Evolutionary conservation across 768 basidiomycete species (phyloP).

Genomic region (Podaxis sp.): DNA sequence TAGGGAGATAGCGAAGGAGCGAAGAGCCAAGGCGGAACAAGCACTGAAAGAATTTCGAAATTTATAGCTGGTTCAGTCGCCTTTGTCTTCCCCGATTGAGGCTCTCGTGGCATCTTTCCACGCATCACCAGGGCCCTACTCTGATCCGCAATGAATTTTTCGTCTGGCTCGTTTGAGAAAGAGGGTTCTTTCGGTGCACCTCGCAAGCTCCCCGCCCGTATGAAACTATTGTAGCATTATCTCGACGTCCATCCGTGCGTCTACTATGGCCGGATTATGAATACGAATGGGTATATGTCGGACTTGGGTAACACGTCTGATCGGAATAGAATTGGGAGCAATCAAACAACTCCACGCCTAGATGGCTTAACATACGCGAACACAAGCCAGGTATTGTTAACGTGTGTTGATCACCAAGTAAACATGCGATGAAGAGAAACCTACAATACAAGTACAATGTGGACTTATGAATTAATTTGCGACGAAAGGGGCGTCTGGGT

Average conservation of each 20-base stretch:
- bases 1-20: slow-evolving; percentile 54
- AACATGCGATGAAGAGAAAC: neutral
- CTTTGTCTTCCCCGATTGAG: slow-evolving; percentile 24
- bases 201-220: neutral
- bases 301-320: slow-evolving; percentile 1
- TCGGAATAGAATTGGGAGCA: neutral
- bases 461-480: neutral
- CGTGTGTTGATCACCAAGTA: neutral
- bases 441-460: neutral
- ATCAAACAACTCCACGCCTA: neutral
- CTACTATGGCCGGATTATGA: neutral
- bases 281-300: slow-evolving; percentile 1
- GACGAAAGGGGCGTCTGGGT: neutral
- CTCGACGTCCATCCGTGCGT: slow-evolving; percentile 2
- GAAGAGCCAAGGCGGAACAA: slow-evolving; percentile 50
- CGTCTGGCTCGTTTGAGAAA: neutral
- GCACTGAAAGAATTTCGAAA: slow-evolving; percentile 60
- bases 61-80: slow-evolving; percentile 23
- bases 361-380: neutral
- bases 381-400: neutral
- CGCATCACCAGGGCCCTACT: neutral
- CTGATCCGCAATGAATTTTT: neutral
- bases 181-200: neutral
- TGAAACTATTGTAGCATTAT: slow-evolving; percentile 19
- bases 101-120: neutral